phyloP scores from a whole-genome alignment of 2,329 filamentous ascomycete genomes.

The Scopulariopsis brevicaulis region DNA sequence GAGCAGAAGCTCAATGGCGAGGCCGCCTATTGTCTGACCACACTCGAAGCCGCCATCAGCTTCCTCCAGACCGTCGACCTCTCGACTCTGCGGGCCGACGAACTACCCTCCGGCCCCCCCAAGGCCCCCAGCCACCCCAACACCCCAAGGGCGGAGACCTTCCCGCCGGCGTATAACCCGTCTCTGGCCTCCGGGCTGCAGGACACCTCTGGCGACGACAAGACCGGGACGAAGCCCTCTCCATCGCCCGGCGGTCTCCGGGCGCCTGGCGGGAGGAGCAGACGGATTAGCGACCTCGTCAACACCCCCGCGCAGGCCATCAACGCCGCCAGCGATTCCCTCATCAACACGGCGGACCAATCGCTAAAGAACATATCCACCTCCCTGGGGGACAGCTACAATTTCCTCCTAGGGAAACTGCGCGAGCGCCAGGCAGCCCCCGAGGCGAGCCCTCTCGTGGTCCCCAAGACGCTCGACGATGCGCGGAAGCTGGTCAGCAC shows the following conservation, averaged over 20 bases:
- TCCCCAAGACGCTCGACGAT: constrained; percentile 88
- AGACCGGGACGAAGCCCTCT: constrained; percentile 8
- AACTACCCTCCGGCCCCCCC: constrained; percentile 55
- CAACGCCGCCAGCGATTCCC: constrained; percentile 71
- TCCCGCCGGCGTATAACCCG: constrained; percentile 43
- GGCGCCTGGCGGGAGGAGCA: constrained; percentile 45
- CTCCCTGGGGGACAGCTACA: constrained; percentile 85
- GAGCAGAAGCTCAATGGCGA: constrained; percentile 83
- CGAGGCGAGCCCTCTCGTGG: constrained; percentile 33
- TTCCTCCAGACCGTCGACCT: constrained; percentile 95
- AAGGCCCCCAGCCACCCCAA: constrained; percentile 40
- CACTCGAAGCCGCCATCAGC: constrained; percentile 85
- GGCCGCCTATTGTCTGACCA: constrained; percentile 91
- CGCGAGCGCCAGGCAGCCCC: constrained; percentile 52
- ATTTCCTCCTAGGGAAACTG: constrained; percentile 80
- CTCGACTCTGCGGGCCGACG: constrained; percentile 74
- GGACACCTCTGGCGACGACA: background rate
- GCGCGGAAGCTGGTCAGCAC: constrained; percentile 79
- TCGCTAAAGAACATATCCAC: constrained; percentile 84
- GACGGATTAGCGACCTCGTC: constrained; percentile 74
- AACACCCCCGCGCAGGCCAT: constrained; percentile 75
- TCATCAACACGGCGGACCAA: constrained; percentile 83
- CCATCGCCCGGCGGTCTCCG: constrained; percentile 30
- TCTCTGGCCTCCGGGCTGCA: constrained; percentile 20
- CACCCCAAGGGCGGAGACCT: constrained; percentile 39